Conservation (phyloP, 2,329 filamentous ascomycete genomes). For the Fusarium sp. region DNA sequence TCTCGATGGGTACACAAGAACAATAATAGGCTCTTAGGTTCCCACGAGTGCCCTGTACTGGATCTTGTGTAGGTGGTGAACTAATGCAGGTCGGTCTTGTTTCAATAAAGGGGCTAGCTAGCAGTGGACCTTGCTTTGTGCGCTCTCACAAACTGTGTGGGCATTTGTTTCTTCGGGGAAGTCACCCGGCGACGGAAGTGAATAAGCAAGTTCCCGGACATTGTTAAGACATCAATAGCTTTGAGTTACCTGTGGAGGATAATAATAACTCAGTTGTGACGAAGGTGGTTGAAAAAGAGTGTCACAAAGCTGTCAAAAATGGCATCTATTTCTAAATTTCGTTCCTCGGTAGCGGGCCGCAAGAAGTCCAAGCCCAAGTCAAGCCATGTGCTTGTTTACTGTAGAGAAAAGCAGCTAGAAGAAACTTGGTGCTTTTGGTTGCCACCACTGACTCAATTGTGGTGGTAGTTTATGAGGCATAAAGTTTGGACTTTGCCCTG, state of each 20-base stretch:
- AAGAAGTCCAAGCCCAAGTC: not conserved
- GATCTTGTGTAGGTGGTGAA: not conserved
- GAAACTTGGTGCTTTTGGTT: slow-evolving; percentile 6
- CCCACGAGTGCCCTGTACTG: slow-evolving; percentile 29
- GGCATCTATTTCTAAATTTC: not conserved
- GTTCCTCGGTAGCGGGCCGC: slow-evolving; percentile 22
- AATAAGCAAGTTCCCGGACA: not conserved
- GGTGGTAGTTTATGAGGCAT: slow-evolving; percentile 17
- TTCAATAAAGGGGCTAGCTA: slow-evolving; percentile 31
- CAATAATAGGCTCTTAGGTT: slow-evolving; percentile 34
- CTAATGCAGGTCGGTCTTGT: slow-evolving; percentile 43
- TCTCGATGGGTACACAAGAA: slow-evolving; percentile 25
- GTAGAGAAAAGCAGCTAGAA: slow-evolving; percentile 1
- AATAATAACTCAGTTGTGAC: slow-evolving; percentile 14
- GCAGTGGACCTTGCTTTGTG: not conserved
- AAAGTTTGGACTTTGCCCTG: slow-evolving; percentile 17
- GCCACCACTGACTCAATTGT: slow-evolving; percentile 2
- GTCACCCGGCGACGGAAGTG: not conserved
- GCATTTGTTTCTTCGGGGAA: slow-evolving; percentile 21
- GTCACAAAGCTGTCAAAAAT: slow-evolving; percentile 4
- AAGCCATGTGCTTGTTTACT: slow-evolving; percentile 10
- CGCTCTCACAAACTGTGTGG: slow-evolving; percentile 16
- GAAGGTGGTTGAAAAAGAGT: slow-evolving; percentile 12
- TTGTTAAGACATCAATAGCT: not conserved
- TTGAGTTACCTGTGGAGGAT: not conserved